Evolutionary conservation across 2,329 filamentous ascomycete genomes (phyloP), one percentile per base, ranked within the genome.

Genomic region (Pseudodiploospora longispora): DNA sequence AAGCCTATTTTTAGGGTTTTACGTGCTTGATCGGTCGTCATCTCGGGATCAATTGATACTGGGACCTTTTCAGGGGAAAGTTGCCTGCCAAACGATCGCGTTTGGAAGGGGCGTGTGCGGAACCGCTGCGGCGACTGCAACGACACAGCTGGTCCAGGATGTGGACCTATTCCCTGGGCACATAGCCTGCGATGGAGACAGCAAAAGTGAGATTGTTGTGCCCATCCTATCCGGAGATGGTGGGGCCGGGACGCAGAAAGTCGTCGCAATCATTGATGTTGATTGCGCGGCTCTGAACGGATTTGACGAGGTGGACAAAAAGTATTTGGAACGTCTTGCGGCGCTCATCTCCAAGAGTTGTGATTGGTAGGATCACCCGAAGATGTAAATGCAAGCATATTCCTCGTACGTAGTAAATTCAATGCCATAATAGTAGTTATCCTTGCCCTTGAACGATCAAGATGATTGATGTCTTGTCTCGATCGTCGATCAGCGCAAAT

Each of bases 181-280:
- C 59, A 90, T 93, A 57, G 85, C 87, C 7, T 91, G 87, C 60
- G 87, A 93, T 61, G 76, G 78, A 4, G 82, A 79, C 46, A 87
- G 79, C 55, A 77, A 71, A 66, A 90, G 86, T 59, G 87, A 93
- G 69, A 82, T 93, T 59, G 87, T 93, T 12, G 86, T 91, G 40
- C 87, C 87, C 2, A 75, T 91, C 49, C 51, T 84, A 5, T 57
- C 57, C 10, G 52, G 56, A 4, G 41, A 53, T 41, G 55, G 57
- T 36, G 61, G 57, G 27, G 53, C 55, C 41, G 46, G 57, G 27
- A 51, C 53, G 37, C 58, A 51, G 27, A 68, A 76, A 67, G 66
- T 84, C 5, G 80, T 85, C 27, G 85, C 80, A 3, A 85, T 91
- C 50, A 87, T 93, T 47, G 87, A 93, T 56, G 71, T 91, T 27